Conservation (phyloP, 208 protist species). For the Crithidia acanthocephali region DNA sequence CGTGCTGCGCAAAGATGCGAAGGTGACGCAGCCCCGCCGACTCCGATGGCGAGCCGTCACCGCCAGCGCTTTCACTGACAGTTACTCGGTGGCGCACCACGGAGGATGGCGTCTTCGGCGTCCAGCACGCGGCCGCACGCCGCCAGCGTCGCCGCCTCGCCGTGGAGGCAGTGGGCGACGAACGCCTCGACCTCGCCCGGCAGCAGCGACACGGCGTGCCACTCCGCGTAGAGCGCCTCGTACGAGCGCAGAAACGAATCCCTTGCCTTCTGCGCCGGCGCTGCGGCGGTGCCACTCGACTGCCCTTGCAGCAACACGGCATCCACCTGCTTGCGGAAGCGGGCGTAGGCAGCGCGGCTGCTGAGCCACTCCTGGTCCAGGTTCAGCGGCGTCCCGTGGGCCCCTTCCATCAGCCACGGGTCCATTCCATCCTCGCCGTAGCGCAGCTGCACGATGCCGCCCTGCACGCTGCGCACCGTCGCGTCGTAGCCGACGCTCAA, state of each 20-base stretch:
- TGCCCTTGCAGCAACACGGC: not conserved
- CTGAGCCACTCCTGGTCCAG: constrained; percentile 86
- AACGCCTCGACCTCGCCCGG: constrained; percentile 58
- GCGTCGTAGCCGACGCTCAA: constrained; percentile 98
- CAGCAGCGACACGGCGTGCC: constrained; percentile 57
- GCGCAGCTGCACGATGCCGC: constrained; percentile 96
- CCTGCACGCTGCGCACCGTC: constrained; percentile 96
- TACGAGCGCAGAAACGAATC: constrained; percentile 16
- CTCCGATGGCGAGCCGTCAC: not conserved
- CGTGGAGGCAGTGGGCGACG: constrained; percentile 46
- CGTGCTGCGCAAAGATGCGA: constrained; percentile 24
- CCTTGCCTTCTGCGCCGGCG: not conserved
- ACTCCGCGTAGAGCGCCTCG: constrained; percentile 18
- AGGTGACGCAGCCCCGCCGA: constrained; percentile 18
- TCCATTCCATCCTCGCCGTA: constrained; percentile 99
- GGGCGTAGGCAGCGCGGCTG: constrained; percentile 61
- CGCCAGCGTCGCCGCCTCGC: constrained; percentile 31
- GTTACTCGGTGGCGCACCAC: not conserved
- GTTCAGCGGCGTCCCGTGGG: constrained; percentile 74
- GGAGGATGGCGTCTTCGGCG: constrained; percentile 15
- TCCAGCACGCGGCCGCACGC: constrained; percentile 31
- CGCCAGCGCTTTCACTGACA: too few relatives aligned
- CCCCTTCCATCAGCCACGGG: constrained; percentile 97
- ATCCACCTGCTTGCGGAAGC: constrained; percentile 29
- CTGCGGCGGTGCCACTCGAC: not conserved